Conservation (phyloP, 345 rosid species). For the Gossypium anomalum region DNA sequence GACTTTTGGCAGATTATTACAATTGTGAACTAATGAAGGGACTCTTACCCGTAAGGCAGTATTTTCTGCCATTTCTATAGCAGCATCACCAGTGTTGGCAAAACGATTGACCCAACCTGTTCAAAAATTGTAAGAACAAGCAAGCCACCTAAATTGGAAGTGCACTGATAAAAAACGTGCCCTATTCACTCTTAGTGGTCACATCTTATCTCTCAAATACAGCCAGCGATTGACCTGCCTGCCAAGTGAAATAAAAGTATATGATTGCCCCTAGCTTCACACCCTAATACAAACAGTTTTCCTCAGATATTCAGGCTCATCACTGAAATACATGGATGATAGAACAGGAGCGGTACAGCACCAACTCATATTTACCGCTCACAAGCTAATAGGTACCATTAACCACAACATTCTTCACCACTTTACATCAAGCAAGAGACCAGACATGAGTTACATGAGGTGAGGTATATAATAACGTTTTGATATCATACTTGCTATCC, state of each 20-base stretch:
- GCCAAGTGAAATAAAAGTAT: neutral
- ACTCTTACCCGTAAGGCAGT: slow-evolving; percentile 67
- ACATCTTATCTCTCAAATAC: neutral
- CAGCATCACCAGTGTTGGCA: slow-evolving; percentile 92
- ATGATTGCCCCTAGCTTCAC: neutral
- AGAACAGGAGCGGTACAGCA: neutral
- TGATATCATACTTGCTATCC: neutral
- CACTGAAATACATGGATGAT: neutral
- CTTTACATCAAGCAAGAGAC: neutral
- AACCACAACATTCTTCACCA: neutral
- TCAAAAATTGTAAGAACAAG: slow-evolving; percentile 14
- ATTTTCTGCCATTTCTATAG: slow-evolving; percentile 80
- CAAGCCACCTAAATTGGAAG: slow-evolving; percentile 5
- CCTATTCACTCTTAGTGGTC: neutral
- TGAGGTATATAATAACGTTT: neutral
- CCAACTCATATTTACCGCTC: slow-evolving; percentile 1
- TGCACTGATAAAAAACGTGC: neutral
- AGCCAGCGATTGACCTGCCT: neutral
- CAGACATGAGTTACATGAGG: neutral
- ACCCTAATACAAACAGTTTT: slow-evolving; percentile 2
- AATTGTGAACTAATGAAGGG: neutral
- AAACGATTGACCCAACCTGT: slow-evolving; percentile 99
- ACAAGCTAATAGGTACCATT: neutral
- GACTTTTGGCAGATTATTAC: neutral
- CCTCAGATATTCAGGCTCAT: neutral